phyloP scores from a whole-genome alignment of 768 basidiomycete genomes.

The Paxillus rubicundulus region DNA sequence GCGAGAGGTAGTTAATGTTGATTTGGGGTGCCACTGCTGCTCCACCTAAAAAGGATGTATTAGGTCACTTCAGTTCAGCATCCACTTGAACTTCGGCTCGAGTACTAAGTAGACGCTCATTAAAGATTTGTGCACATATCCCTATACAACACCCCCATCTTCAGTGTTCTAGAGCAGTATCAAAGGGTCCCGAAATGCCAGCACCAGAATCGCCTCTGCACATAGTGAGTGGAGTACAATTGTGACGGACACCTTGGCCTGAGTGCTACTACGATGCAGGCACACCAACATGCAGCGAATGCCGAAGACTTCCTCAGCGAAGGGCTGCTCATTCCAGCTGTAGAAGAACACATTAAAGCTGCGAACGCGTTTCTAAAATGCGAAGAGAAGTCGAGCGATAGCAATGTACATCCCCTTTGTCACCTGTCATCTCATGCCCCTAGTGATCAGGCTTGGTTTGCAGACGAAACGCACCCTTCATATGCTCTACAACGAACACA shows the following conservation, averaged over 20 bases:
- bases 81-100: not conserved
- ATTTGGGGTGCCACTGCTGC: not conserved
- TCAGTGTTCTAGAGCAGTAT: not conserved
- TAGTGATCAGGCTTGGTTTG: conserved; percentile 7
- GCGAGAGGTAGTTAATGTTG: not conserved
- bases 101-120: not conserved
- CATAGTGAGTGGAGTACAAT: conserved; percentile 35
- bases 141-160: not conserved
- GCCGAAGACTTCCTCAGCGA: conserved; percentile 68
- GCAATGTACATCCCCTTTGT: conserved; percentile 50
- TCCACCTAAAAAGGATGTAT: conserved; percentile 14
- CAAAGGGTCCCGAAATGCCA: conserved; percentile 23
- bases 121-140: not conserved
- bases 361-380: conserved; percentile 74
- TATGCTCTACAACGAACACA: conserved; percentile 73
- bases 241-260: not conserved
- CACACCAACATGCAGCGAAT: conserved; percentile 78
- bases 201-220: conserved; percentile 50
- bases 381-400: conserved; percentile 69
- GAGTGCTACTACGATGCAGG: conserved; percentile 41
- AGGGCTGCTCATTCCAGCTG: conserved; percentile 69
- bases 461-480: conserved; percentile 77
- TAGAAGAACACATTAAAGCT: conserved; percentile 72
- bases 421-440: conserved; percentile 1
- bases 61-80: conserved; percentile 11